A percentile compares a stretch with the other conserved stretches of the same genome.
Evolutionary conservation across 139 green algal genomes (phyloP).

Genomic region (Coccomyxa sp.): DNA sequence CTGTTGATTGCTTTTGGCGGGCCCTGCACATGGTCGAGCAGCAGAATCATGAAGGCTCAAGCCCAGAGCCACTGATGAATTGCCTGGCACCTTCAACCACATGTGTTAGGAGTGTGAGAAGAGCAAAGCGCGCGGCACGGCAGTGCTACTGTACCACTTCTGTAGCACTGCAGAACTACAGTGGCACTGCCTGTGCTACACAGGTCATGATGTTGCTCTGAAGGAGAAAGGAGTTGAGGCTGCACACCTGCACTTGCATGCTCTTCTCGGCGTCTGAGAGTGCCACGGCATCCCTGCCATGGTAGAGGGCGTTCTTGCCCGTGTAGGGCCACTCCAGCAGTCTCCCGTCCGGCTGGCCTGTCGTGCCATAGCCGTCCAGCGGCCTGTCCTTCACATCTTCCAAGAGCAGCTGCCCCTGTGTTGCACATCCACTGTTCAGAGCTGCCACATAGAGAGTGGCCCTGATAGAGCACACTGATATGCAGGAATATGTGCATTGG

Average conservation of each 20-base stretch:
- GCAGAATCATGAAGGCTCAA: neutral
- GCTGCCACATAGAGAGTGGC: too few species aligned
- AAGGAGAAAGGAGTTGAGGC: too few species aligned
- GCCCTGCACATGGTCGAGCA: constrained; percentile 22
- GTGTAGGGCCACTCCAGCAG: constrained; percentile 48
- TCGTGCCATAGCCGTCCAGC: constrained; percentile 60
- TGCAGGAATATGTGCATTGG: too few species aligned
- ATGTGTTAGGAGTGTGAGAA: neutral
- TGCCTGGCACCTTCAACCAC: neutral
- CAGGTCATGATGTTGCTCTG: too few species aligned
- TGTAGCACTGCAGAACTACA: neutral
- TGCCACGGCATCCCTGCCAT: constrained; percentile 42
- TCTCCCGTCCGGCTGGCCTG: constrained; percentile 52
- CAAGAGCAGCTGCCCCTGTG: neutral
- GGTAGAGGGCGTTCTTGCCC: constrained; percentile 70
- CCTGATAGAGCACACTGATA: too few species aligned
- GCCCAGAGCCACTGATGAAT: neutral
- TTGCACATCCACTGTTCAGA: too few species aligned
- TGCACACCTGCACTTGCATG: constrained; percentile 23
- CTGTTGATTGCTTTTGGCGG: constrained; percentile 59
- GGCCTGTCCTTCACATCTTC: constrained; percentile 5
- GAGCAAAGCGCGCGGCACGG: neutral
- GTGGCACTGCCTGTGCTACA: neutral
- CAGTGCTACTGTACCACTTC: neutral
- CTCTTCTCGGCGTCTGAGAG: constrained; percentile 47